phyloP scores from a whole-genome alignment of 495 filamentous ascomycete species.

The Xeromyces bisporus region DNA sequence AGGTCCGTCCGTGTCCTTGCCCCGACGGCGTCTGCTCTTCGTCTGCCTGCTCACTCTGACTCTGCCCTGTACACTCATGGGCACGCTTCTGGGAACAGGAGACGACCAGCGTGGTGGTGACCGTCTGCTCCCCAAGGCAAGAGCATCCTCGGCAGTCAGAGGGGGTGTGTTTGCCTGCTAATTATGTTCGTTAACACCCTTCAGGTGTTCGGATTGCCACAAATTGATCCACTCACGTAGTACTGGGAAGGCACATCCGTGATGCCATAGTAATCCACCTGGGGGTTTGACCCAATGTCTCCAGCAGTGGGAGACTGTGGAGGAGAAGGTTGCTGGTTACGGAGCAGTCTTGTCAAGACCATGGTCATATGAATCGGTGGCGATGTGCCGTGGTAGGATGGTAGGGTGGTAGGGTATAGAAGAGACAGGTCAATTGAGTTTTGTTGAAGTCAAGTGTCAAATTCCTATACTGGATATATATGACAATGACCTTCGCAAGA shows the following conservation, averaged over 20 bases:
- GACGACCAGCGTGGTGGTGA: constrained; percentile 3
- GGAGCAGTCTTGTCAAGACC: constrained; percentile 5
- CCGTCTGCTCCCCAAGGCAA: constrained; percentile 3
- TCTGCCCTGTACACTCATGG: neutral
- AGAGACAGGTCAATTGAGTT: no score
- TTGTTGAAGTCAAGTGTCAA: no score
- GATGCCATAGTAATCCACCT: constrained; percentile 4
- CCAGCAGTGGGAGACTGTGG: constrained; percentile 11
- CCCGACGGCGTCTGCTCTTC: constrained; percentile 3
- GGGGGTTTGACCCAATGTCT: constrained; percentile 5
- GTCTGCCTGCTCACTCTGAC: constrained; percentile 2
- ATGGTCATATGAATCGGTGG: no score
- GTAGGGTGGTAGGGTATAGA: no score
- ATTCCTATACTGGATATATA: no score
- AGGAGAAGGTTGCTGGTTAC: constrained; percentile 12
- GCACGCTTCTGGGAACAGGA: neutral
- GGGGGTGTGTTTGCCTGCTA: constrained; percentile 15
- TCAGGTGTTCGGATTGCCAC: no score
- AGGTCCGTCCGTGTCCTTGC: constrained; percentile 1
- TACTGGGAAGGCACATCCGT: constrained; percentile 1
- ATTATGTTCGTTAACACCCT: constrained; percentile 4
- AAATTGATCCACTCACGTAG: neutral
- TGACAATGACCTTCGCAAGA: no score
- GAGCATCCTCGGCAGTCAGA: constrained; percentile 8
- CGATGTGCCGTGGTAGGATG: no score